A percentile compares a stretch with the other conserved stretches of the same genome.
phyloP scores from a whole-genome alignment of 2,329 filamentous ascomycete species.

The Bipolaris zeicola region DNA sequence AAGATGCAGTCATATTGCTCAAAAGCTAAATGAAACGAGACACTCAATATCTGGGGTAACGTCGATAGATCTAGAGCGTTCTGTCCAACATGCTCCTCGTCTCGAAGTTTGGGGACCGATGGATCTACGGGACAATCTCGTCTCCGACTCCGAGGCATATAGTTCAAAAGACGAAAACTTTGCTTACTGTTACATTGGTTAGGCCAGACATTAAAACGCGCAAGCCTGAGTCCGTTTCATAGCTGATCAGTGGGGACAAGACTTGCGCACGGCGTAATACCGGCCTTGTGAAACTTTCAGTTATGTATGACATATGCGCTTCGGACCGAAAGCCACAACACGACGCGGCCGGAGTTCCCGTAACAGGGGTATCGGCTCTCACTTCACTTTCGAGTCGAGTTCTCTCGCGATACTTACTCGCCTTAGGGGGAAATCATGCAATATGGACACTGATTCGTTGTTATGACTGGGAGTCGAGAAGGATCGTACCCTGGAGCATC shows the following conservation, averaged over 20 bases:
- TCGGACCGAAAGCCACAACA: not conserved
- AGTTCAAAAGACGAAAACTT: not conserved
- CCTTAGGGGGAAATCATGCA: not conserved
- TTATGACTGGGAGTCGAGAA: not conserved
- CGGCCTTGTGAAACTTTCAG: not conserved
- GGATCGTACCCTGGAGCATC: not conserved
- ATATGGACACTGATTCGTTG: not conserved
- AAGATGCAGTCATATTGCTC: no score
- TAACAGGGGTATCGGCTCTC: not conserved
- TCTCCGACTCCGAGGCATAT: not conserved
- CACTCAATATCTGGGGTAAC: no score
- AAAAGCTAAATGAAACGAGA: no score
- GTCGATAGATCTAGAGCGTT: no score
- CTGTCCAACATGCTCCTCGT: no score
- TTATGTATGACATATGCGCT: not conserved
- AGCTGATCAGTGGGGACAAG: not conserved
- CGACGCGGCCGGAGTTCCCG: not conserved
- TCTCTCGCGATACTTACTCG: not conserved
- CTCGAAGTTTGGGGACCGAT: not conserved
- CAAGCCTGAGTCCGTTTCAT: not conserved
- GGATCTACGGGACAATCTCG: not conserved
- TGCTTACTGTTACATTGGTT: not conserved
- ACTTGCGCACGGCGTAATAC: slow-evolving; percentile 1
- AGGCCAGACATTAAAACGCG: not conserved
- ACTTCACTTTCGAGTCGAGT: not conserved